Evolutionary conservation across 176 grass and related monocot genomes (phyloP).

Genomic region (Musa beccarii): DNA sequence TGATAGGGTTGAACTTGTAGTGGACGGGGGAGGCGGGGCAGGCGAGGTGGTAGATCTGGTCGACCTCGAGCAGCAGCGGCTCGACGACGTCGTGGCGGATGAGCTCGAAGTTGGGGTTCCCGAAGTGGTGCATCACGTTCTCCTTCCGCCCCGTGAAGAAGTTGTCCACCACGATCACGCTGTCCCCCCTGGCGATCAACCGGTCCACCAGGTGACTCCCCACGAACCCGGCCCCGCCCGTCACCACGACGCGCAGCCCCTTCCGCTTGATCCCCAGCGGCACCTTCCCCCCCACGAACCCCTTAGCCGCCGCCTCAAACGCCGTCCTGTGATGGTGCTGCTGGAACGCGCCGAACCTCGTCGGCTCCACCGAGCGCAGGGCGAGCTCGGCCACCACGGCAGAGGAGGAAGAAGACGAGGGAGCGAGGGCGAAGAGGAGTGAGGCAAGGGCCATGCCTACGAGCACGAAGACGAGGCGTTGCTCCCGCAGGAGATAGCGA

Average conservation of each 20-base stretch:
- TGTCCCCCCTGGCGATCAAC: slow-evolving; percentile 67
- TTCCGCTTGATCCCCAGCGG: slow-evolving; percentile 75
- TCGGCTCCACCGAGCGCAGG: slow-evolving; percentile 1
- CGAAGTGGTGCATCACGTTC: slow-evolving; percentile 80
- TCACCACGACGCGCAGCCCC: slow-evolving; percentile 66
- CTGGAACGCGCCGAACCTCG: slow-evolving; percentile 2
- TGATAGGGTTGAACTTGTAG: slow-evolving; percentile 97
- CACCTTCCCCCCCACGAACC: slow-evolving; percentile 71
- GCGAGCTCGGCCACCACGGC: not conserved
- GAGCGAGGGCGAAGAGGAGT: slow-evolving; percentile 36
- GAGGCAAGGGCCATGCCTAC: slow-evolving; percentile 56
- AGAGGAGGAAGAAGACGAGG: slow-evolving; percentile 2
- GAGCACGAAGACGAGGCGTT: slow-evolving; percentile 68
- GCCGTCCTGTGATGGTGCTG: not conserved
- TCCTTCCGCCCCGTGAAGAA: slow-evolving; percentile 92
- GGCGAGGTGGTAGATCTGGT: slow-evolving; percentile 97
- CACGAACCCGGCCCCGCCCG: slow-evolving; percentile 81
- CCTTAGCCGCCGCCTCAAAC: slow-evolving; percentile 4
- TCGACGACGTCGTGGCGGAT: slow-evolving; percentile 95
- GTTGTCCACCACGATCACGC: slow-evolving; percentile 94
- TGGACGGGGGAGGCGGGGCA: slow-evolving; percentile 89
- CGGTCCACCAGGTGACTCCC: slow-evolving; percentile 88
- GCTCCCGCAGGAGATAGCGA: slow-evolving; percentile 48
- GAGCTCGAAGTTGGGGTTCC: slow-evolving; percentile 80
- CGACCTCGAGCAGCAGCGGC: slow-evolving; percentile 86